Conservation (phyloP, 768 basidiomycete genomes). For the Erythrobasidium yunnanense region DNA sequence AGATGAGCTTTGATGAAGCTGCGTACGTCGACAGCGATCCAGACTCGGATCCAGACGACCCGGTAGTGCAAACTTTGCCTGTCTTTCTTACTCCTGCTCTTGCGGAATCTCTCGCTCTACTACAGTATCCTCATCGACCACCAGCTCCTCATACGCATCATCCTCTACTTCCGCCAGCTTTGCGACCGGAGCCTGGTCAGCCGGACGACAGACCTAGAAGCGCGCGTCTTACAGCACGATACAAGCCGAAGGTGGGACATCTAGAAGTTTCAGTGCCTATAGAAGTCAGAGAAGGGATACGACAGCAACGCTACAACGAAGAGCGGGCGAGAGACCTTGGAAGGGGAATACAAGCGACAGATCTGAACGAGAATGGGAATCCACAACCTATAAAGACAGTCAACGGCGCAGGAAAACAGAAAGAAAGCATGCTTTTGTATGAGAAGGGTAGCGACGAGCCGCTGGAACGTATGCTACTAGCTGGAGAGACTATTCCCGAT, state of each 20-base stretch:
- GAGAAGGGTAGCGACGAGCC: slow-evolving; percentile 28
- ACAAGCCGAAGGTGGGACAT: slow-evolving; percentile 36
- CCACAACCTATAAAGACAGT: not conserved
- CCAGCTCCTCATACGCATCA: slow-evolving; percentile 34
- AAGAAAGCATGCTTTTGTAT: slow-evolving; percentile 4
- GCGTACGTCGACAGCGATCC: not conserved
- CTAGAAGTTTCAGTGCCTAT: slow-evolving; percentile 38
- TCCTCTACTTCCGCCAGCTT: slow-evolving; percentile 35
- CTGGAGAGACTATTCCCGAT: slow-evolving; percentile 37
- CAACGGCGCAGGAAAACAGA: slow-evolving; percentile 15
- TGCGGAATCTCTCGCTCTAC: slow-evolving; percentile 35
- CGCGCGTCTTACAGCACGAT: slow-evolving; percentile 31
- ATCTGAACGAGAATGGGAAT: slow-evolving; percentile 4
- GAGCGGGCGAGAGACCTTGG: slow-evolving; percentile 32
- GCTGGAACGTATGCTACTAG: slow-evolving; percentile 34
- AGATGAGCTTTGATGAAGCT: slow-evolving; percentile 4
- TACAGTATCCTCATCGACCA: slow-evolving; percentile 39
- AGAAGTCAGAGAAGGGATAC: slow-evolving; percentile 27
- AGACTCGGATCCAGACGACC: slow-evolving; percentile 33
- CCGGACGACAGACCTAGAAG: slow-evolving; percentile 19
- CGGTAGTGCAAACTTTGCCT: slow-evolving; percentile 35
- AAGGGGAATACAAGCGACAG: slow-evolving; percentile 26
- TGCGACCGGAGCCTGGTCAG: slow-evolving; percentile 28
- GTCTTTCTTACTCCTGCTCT: slow-evolving; percentile 38
- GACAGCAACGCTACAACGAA: slow-evolving; percentile 34